Conservation (phyloP, 2,329 filamentous ascomycete genomes). For the Rhynchosporium graminicola region DNA sequence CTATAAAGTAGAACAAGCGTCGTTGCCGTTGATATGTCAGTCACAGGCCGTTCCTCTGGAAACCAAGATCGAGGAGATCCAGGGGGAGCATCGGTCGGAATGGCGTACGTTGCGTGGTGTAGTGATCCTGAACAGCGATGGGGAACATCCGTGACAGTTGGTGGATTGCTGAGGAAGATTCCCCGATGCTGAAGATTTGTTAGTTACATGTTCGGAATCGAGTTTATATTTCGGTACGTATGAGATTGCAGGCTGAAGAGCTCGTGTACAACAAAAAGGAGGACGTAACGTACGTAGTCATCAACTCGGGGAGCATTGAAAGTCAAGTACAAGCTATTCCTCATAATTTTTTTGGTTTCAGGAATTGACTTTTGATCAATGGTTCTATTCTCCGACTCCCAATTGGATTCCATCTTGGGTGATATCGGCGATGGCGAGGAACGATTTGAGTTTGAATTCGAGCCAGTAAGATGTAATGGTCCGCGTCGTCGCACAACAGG, state of each 20-base stretch:
- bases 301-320: conserved; percentile 35
- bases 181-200: conserved; percentile 30
- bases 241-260: not conserved
- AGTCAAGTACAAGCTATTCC: conserved; percentile 33
- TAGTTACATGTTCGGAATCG: conserved; percentile 10
- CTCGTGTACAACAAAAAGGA: too few relatives aligned
- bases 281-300: conserved; percentile 29
- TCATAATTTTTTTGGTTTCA: conserved; percentile 27
- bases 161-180: conserved; percentile 32
- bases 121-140: conserved; percentile 28
- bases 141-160: conserved; percentile 13
- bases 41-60: conserved; percentile 25
- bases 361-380: conserved; percentile 10
- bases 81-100: not conserved
- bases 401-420: conserved; percentile 13
- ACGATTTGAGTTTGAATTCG: conserved; percentile 16
- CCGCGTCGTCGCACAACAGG: conserved; percentile 17
- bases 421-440: conserved; percentile 8
- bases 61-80: conserved; percentile 21
- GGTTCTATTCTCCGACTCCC: conserved; percentile 8
- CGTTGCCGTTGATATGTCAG: conserved; percentile 28
- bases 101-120: conserved; percentile 31
- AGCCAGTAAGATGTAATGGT: conserved; percentile 9
- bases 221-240: not conserved
- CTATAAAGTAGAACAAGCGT: conserved; percentile 30